Base-by-base conservation (phyloP, 495 filamentous ascomycete genomes). In the Emericellopsis terricola region DNA sequence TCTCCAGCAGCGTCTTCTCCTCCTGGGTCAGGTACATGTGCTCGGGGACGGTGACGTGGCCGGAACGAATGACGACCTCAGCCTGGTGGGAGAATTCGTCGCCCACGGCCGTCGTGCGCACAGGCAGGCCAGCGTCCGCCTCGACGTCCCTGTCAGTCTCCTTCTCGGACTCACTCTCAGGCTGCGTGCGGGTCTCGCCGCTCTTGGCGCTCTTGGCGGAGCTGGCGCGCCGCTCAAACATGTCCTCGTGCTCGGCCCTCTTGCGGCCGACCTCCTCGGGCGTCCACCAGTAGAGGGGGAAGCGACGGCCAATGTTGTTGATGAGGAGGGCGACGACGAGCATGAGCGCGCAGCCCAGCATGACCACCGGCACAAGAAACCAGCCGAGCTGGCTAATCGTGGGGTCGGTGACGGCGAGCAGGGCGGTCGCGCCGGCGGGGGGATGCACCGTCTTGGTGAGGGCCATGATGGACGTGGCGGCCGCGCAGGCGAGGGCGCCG, bases 371-470 rank as follows among this genome's bases (percentile, higher is more conserved):
- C 3, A 89, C 50, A 20, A 89, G 51, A 24, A 65, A 70, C 83
- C 82, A 93, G 4, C 80, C 82, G 34, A 93, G 51, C 1, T 45
- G 48, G 11, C 62, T 55, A 0, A 75, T 54, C 1, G 54, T 50
- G 1, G 64, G 44, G 30, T 78, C 68, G 0, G 76, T 65, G 2
- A 78, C 80, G 0, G 81, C 81, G 14, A 93, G 56, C 1, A 94
- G 53, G 0, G 86, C 82, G 0, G 82, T 91, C 2, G 86, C 86
- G 6, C 86, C 86, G 0, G 82, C 86, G 0, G 86, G 86, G 4
- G 86, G 86, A 46, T 94, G 79, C 2, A 85, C 62, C 0, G 84
- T 89, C 5, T 73, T 73, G 0, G 81, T 89, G 8, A 84, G 40
- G 1, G 66, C 60, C 86, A 93, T 94, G 33, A 73, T 31, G 0